These are phyloP conservation scores for Apiotrichum porosum DNA, from an alignment of 1,284 basidiomycete species.

Conservation along the genomic window DNA sequence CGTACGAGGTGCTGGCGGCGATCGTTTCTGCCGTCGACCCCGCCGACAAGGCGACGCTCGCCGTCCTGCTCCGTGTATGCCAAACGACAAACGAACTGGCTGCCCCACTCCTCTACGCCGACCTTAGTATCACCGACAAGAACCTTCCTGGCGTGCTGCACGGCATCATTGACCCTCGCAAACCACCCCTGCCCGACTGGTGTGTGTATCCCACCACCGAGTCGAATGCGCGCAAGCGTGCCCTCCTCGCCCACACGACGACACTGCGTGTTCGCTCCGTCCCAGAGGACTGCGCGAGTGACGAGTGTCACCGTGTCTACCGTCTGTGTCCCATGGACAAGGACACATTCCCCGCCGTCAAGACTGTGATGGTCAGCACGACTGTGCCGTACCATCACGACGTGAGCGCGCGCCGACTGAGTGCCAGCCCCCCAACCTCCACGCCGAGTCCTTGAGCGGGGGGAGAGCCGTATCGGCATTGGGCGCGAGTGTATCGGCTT, in stretches of 20 bases:
- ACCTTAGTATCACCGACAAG: conserved; percentile 5
- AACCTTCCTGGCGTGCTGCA: conserved; percentile 1
- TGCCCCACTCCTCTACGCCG: conserved; percentile 6
- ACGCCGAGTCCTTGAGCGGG: too few relatives aligned
- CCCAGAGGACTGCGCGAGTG: neutral
- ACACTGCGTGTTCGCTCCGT: neutral
- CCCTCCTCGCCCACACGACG: conserved; percentile 5
- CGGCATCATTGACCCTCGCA: neutral
- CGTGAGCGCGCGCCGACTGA: neutral
- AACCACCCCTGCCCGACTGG: neutral
- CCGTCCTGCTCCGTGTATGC: conserved; percentile 3
- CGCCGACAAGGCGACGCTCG: conserved; percentile 3
- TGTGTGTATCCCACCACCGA: neutral
- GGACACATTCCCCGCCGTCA: conserved; percentile 4
- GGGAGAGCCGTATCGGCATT: too few relatives aligned
- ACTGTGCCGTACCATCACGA: conserved; percentile 5
- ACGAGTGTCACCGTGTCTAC: neutral
- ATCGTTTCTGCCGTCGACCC: conserved; percentile 2
- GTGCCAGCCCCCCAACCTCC: too few relatives aligned
- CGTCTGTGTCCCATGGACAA: conserved; percentile 5
- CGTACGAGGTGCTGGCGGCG: conserved; percentile 4
- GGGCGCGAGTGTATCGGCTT: too few relatives aligned
- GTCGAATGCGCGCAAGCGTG: conserved; percentile 7
- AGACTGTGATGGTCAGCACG: conserved; percentile 2
- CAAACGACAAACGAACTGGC: conserved; percentile 7